These are phyloP conservation scores for Myxozyma mucilagina DNA, from an alignment of 805 yeast genomes.

Conservation along the genomic window DNA sequence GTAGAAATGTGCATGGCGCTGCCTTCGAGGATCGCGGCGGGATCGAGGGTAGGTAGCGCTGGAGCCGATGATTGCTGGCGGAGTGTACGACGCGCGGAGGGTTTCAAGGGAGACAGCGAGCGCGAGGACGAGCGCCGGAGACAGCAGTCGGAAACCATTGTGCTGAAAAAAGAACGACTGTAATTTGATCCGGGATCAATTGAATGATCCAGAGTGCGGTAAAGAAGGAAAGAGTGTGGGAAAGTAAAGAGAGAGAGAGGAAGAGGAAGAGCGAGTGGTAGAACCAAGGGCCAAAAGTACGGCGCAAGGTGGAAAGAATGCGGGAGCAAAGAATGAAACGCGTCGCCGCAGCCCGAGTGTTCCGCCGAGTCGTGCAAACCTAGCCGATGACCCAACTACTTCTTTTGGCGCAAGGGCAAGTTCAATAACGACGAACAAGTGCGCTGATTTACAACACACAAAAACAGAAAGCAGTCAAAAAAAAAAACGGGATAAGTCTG, in stretches of 20 bases:
- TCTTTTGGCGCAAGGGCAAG: no score
- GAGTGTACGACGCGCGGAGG: background rate
- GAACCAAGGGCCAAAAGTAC: background rate
- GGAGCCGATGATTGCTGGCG: background rate
- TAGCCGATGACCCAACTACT: no score
- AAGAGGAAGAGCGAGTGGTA: background rate
- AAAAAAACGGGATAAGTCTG: no score
- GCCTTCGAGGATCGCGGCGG: background rate
- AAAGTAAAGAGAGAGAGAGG: background rate
- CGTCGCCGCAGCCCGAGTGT: no score
- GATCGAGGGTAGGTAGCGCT: background rate
- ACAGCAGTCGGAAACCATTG: constrained; percentile 5
- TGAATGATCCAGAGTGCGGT: background rate
- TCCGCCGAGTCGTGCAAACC: no score
- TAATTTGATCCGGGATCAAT: no score
- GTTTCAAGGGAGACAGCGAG: constrained; percentile 1
- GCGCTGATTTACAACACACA: no score
- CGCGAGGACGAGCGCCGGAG: constrained; percentile 15
- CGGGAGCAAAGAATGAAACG: no score
- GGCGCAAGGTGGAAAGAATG: background rate
- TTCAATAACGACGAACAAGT: no score
- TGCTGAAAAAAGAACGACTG: background rate
- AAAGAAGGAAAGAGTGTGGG: background rate
- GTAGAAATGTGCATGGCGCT: constrained; percentile 14
- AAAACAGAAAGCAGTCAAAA: no score